Evolutionary conservation across 345 rosid species (phyloP), one percentile per base, ranked within the genome.

Genomic region (Tarenaya hassleriana): DNA sequence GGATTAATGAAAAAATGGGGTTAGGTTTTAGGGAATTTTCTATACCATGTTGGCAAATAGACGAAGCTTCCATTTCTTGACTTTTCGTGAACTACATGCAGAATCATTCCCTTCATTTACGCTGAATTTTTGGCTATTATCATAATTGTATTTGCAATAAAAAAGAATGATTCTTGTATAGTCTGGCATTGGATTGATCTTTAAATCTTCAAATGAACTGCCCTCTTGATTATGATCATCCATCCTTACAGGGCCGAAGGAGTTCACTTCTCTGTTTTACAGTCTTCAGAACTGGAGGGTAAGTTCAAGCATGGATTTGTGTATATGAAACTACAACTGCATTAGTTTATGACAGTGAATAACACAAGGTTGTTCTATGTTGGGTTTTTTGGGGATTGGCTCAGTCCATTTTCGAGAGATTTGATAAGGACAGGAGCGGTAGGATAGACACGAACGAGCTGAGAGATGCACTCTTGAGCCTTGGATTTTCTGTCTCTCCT

Each of bases 261-360:
- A 92, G 59, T 87, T 92, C 73, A 68, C 71, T 42, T 55, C 74
- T 12, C 76, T 92, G 65, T 92, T 87, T 62, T 88, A 87, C 72
- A 87, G 96, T 73, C 95, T 91, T 20, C 98, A 91, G 74, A 85
- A 52, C 57, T 91, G 98, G 98, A 77, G 96, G 83, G 98, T 92
- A 64, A 72, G 72, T 62, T 17, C 2, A 42, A 15, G 0, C 1
- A 7, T 16, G 27, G 1, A 5, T 24, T 29, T n/a, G 41, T 46
- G 53, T 42, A n/a, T 13, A 9, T 6, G 4, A 33, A 1, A 33
- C 7, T 54, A 0, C n/a, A n/a, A n/a, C n/a, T n/a, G n/a, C n/a
- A n/a, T 31, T 18, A 1, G n/a, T 16, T 18, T 17, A 18, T 45
- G 52, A 10, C 31, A 20, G 16, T 55, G 38, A n/a, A 21, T 7